Base-by-base conservation (phyloP, 495 filamentous ascomycete species). In the Tuber brumale region DNA sequence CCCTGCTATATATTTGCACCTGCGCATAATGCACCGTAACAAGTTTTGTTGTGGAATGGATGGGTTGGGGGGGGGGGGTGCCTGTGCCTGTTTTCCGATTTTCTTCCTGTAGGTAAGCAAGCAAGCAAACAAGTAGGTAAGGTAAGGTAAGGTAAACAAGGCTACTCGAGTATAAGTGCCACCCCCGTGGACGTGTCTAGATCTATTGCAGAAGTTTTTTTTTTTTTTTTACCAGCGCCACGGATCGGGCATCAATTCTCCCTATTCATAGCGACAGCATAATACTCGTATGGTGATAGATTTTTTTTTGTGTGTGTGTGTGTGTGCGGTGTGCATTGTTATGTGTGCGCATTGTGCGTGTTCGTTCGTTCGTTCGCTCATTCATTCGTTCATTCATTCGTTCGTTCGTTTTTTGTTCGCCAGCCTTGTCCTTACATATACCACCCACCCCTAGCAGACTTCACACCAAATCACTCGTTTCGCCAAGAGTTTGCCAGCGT, bases 401-500 rank as follows among this genome's bases (percentile, higher is more conserved):
- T 66, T 66, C 27, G 27, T 35, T 31, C 3, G 2, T 39, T 39
- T 39, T 39, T 39, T 39, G n/a, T 66, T 66, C 27, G 27, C 18
- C 57, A 66, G 27, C 57, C 57, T 66, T 66, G 57, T 35, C 18
- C 57, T 39, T 39, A 39, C 37, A 39, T 39, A 39, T 39, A 39
- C 37, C 37, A 39, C 37, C 37, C 37, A 39, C 37, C 37, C 16
- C 57, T n/a, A n/a, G n/a, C 1, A 61, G 57, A 35, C 27, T 66
- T 66, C 57, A 66, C 57, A 3, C 31, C 14, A 35, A 12, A 66
- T 66, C 57, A 66, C 57, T 66, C 57, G 57, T 66, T 66, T 66
- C 16, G 57, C 57, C 57, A 66, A 66, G 57, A 66, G 57, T 35
- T 66, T 66, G 57, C 57, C 57, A 66, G 57, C 57, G 57, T 66